phyloP scores from a whole-genome alignment of 2,329 filamentous ascomycete species.

The Fusarium chaquense region DNA sequence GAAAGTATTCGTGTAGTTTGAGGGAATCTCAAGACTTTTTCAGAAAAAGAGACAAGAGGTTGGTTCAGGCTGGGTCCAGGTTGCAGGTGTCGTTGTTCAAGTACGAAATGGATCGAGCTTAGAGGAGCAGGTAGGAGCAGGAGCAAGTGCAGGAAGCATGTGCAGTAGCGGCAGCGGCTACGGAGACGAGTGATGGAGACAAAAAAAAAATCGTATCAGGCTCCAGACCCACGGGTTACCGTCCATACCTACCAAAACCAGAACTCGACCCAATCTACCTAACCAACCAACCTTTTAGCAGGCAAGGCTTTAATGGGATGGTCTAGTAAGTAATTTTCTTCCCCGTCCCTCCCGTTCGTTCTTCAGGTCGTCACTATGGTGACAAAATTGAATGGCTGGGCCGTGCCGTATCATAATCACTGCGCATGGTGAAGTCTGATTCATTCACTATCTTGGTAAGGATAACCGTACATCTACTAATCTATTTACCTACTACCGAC shows the following conservation, averaged over 20 bases:
- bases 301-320: conserved; percentile 1
- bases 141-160: conserved; percentile 6
- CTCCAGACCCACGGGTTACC: conserved; percentile 14
- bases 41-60: conserved; percentile 29
- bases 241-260: conserved; percentile 11
- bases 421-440: background rate
- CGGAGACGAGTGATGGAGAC: conserved; percentile 16
- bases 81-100: conserved; percentile 37
- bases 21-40: conserved; percentile 23
- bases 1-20: conserved; percentile 19
- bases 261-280: conserved; percentile 6
- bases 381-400: conserved; percentile 49
- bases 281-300: background rate
- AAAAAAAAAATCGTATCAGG: conserved; percentile 43
- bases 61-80: conserved; percentile 17
- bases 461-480: background rate
- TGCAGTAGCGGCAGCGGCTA: conserved; percentile 39
- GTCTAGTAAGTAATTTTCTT: background rate
- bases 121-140: conserved; percentile 2
- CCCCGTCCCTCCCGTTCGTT: conserved; percentile 23
- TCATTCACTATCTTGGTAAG: background rate
- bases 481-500: background rate
- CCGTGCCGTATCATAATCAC: conserved; percentile 27
- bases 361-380: conserved; percentile 43
- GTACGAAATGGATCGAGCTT: conserved; percentile 21